Conservation (phyloP, 2,329 filamentous ascomycete species). For the Waltergamsia citrina region DNA sequence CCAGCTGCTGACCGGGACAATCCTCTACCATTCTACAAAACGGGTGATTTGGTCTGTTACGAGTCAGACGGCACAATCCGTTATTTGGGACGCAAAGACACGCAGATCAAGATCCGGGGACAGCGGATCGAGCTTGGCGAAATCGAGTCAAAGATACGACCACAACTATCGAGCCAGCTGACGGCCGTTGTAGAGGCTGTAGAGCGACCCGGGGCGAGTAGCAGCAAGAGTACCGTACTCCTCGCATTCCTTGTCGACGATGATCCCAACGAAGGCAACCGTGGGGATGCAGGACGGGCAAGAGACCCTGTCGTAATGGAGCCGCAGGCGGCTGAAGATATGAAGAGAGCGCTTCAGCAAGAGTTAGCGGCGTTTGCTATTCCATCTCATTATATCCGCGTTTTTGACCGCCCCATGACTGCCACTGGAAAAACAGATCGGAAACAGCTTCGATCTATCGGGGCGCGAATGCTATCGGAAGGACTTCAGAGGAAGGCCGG, state of each 20-base stretch:
- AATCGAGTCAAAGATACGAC: conserved; percentile 17
- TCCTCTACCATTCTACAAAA: conserved; percentile 27
- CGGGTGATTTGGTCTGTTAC: conserved; percentile 36
- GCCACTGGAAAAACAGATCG: not conserved
- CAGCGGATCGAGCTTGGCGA: conserved; percentile 39
- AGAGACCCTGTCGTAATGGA: not conserved
- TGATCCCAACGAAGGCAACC: not conserved
- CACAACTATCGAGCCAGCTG: not conserved
- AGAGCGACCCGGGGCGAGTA: too few relatives aligned
- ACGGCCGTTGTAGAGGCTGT: too few relatives aligned
- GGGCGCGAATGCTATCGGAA: not conserved
- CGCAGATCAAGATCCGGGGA: conserved; percentile 48
- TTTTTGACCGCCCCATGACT: not conserved
- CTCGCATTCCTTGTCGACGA: too few relatives aligned
- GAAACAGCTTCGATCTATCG: conserved; percentile 16
- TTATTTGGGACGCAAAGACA: conserved; percentile 46
- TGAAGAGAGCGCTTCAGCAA: too few relatives aligned
- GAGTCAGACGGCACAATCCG: conserved; percentile 25
- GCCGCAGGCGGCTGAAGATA: too few relatives aligned
- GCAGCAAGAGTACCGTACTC: too few relatives aligned
- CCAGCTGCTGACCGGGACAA: conserved; percentile 15
- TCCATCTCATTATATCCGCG: too few relatives aligned
- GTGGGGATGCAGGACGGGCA: not conserved
- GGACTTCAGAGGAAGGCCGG: too few relatives aligned
- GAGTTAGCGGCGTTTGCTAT: too few relatives aligned